Base-by-base conservation (phyloP, 805 yeast species). In the Wickerhamiella brachini region DNA sequence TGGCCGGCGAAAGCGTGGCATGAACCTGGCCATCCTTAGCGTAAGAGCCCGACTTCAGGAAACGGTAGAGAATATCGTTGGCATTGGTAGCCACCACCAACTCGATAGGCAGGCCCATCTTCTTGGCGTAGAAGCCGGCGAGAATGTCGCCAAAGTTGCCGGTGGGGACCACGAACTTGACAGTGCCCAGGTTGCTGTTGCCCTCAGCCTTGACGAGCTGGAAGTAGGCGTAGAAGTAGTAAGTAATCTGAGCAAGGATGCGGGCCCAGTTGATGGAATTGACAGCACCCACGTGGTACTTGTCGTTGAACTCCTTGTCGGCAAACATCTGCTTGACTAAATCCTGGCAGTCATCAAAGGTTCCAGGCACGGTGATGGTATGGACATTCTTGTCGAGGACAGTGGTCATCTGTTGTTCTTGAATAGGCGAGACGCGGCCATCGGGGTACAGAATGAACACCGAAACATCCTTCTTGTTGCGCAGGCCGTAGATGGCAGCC, bases 241-340 rank as follows among this genome's bases (percentile, higher is more conserved):
- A 93, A 21, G 98, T 89, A 66, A 88, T 90, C 72, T 93, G 98
- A 43, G 98, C 97, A 61, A 93, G 76, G 59, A 93, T 93, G 71
- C 98, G 81, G 8, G 98, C 97, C 98, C 98, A 93, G 75, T 93
- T 93, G 68, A 93, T 93, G 47, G 97, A 89, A 72, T 93, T 93
- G 55, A 93, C 95, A 17, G 98, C 98, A 60, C 97, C 98, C 53
- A 93, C 83, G 63, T 89, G 96, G 71, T 89, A 85, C 66, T 80
- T 83, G 57, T 75, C 77, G 70, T 93, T 93, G 75, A 93, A 93
- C 56, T 83, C 87, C 49, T 66, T 71, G 67, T 93, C 98, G 54
- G 90, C 93, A 67, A 93, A 93, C 55, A 90, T 81, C 63, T 83
- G 84, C 71, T 93, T 93, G 56, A 93, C 97, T 52, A 89, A 79